phyloP scores from a whole-genome alignment of 2,329 filamentous ascomycete species.

The Alternaria conjuncta region DNA sequence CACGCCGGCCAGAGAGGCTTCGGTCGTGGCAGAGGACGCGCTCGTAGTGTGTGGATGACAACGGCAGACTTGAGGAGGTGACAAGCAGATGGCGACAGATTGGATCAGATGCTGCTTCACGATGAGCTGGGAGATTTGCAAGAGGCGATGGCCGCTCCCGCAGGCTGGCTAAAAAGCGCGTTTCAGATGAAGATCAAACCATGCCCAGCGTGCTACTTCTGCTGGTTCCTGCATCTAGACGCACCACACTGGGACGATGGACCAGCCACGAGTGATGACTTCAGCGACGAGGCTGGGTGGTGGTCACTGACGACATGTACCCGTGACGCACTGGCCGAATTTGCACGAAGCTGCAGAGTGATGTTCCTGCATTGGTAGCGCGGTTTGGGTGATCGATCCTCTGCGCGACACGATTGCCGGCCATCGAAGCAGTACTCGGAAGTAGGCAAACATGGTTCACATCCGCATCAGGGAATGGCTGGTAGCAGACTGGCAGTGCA shows the following conservation, averaged over 20 bases:
- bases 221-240: constrained; percentile 47
- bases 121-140: constrained; percentile 13
- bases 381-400: neutral
- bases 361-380: constrained; percentile 17
- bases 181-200: constrained; percentile 50
- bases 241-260: constrained; percentile 27
- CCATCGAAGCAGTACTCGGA: neutral
- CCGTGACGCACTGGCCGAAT: constrained; percentile 20
- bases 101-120: constrained; percentile 11
- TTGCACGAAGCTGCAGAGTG: constrained; percentile 16
- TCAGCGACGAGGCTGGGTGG: constrained; percentile 25
- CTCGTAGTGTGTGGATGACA: constrained; percentile 16
- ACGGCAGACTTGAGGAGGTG: neutral
- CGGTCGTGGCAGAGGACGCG: constrained; percentile 10
- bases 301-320: constrained; percentile 17
- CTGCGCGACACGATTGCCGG: constrained; percentile 1
- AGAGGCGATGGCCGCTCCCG: constrained; percentile 25
- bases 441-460: neutral
- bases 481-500: neutral
- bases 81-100: constrained; percentile 7
- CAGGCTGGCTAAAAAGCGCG: constrained; percentile 26
- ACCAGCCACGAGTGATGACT: constrained; percentile 34
- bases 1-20: constrained; percentile 31
- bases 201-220: constrained; percentile 40
- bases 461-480: neutral